Evolutionary conservation across 192 early-diverging fungal species (phyloP).

Genomic region (Coemansia asiatica): DNA sequence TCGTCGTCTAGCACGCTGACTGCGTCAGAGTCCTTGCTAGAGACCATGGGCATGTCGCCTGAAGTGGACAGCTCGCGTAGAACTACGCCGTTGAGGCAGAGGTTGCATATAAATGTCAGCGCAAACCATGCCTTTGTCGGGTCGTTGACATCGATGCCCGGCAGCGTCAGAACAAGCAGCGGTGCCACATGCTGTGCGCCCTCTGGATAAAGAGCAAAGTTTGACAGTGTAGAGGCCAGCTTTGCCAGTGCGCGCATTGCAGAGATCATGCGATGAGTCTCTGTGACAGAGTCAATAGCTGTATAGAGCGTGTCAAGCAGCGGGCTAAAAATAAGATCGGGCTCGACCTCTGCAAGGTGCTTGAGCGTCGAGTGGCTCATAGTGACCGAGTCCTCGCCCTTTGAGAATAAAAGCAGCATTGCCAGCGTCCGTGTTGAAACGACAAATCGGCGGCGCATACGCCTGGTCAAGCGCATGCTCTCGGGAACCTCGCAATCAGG

Average conservation of each 20-base stretch:
- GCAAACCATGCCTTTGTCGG: conserved; percentile 69
- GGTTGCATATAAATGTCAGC: conserved; percentile 42
- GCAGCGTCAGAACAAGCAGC: conserved; percentile 76
- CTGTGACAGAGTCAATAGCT: conserved; percentile 68
- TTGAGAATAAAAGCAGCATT: conserved; percentile 53
- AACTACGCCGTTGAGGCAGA: conserved; percentile 50
- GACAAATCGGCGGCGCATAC: conserved; percentile 44
- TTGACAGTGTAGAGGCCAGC: conserved; percentile 70
- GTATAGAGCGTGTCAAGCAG: conserved; percentile 85
- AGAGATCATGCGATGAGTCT: conserved; percentile 88
- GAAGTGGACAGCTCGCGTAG: conserved; percentile 37
- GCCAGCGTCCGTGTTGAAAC: conserved; percentile 40
- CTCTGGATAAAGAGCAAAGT: conserved; percentile 73
- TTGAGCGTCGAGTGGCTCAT: conserved; percentile 52
- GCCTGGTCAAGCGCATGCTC: conserved; percentile 26
- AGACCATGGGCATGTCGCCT: conserved; percentile 37
- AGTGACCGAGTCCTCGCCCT: conserved; percentile 40
- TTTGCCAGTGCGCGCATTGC: conserved; percentile 74
- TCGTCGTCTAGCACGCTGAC: conserved; percentile 56
- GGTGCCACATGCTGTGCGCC: conserved; percentile 80
- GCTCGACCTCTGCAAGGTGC: conserved; percentile 64
- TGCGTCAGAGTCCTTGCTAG: conserved; percentile 19
- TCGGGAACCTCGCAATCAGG: conserved; percentile 24
- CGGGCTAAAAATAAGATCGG: conserved; percentile 74
- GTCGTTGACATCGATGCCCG: conserved; percentile 94